phyloP scores from a whole-genome alignment of 1,284 basidiomycete species.

The Amanita bisporigera region DNA sequence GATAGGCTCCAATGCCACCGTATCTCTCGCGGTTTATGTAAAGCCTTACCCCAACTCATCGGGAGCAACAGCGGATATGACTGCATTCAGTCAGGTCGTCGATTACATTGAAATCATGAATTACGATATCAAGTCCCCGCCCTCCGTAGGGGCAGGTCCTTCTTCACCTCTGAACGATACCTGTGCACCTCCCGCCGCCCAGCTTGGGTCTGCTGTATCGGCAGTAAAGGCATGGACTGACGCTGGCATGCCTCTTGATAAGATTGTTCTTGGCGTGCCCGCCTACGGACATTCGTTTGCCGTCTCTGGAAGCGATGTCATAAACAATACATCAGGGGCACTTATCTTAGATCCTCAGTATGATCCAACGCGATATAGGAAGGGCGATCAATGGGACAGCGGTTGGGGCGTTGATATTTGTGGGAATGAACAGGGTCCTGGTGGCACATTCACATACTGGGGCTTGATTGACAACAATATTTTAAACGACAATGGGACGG shows the following conservation, averaged over 20 bases:
- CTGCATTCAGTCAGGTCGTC: constrained; percentile 69
- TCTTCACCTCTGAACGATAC: constrained; percentile 83
- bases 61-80: constrained; percentile 69
- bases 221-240: constrained; percentile 75
- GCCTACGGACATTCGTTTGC: constrained; percentile 73
- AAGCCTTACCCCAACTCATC: constrained; percentile 67
- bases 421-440: constrained; percentile 49
- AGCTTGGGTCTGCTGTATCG: constrained; percentile 76
- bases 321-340: constrained; percentile 28
- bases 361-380: constrained; percentile 48
- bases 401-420: constrained; percentile 57
- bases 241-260: constrained; percentile 78
- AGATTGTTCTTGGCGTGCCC: constrained; percentile 77
- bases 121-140: constrained; percentile 78
- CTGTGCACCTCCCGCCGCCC: constrained; percentile 65
- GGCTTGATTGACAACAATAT: constrained; percentile 60
- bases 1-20: constrained; percentile 60
- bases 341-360: constrained; percentile 58
- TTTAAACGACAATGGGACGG: constrained; percentile 57
- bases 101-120: constrained; percentile 90
- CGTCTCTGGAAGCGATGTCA: constrained; percentile 47
- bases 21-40: constrained; percentile 77
- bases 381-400: constrained; percentile 63
- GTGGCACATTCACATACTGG: constrained; percentile 65
- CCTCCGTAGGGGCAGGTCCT: constrained; percentile 63